Evolutionary conservation across 257 asterid species (phyloP).

Genomic region (Jasminum sambac): DNA sequence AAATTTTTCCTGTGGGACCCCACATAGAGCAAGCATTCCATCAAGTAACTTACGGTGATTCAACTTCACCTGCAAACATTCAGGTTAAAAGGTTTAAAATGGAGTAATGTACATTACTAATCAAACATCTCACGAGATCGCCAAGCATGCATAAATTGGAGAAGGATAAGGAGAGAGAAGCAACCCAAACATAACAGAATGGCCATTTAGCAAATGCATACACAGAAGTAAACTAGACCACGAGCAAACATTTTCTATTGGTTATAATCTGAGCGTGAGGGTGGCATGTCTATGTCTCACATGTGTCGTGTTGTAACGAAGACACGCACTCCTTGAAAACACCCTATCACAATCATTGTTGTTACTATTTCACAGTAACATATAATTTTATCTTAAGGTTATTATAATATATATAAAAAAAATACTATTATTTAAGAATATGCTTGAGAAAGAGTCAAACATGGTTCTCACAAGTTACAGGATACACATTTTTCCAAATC

Average conservation of each 20-base stretch:
- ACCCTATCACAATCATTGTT: too few relatives aligned
- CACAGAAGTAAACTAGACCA: background rate
- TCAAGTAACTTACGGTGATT: slow-evolving; percentile 88
- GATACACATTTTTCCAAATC: too few relatives aligned
- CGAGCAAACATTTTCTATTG: background rate
- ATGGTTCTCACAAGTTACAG: too few relatives aligned
- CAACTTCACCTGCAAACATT: slow-evolving; percentile 69
- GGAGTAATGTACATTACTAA: background rate
- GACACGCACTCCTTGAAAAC: too few relatives aligned
- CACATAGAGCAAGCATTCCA: slow-evolving; percentile 92
- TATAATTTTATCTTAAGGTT: too few relatives aligned
- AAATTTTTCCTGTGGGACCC: slow-evolving; percentile 84
- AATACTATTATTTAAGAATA: too few relatives aligned
- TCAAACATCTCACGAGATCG: background rate
- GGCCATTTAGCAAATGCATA: background rate
- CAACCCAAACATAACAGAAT: slow-evolving; percentile 9
- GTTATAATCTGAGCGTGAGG: background rate
- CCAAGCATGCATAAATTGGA: slow-evolving; percentile 6
- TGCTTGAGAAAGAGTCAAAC: too few relatives aligned
- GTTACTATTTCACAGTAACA: too few relatives aligned
- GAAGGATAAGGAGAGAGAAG: slow-evolving; percentile 10
- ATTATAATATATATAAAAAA: too few relatives aligned
- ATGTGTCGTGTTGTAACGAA: too few relatives aligned
- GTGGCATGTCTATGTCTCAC: too few relatives aligned
- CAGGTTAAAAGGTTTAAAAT: slow-evolving; percentile 8